Percentiles rank a stretch among this genome's conserved stretches.
These are phyloP conservation scores for Kwoniella botswanensis DNA, from an alignment of 768 basidiomycete species.

Conservation along the genomic window DNA sequence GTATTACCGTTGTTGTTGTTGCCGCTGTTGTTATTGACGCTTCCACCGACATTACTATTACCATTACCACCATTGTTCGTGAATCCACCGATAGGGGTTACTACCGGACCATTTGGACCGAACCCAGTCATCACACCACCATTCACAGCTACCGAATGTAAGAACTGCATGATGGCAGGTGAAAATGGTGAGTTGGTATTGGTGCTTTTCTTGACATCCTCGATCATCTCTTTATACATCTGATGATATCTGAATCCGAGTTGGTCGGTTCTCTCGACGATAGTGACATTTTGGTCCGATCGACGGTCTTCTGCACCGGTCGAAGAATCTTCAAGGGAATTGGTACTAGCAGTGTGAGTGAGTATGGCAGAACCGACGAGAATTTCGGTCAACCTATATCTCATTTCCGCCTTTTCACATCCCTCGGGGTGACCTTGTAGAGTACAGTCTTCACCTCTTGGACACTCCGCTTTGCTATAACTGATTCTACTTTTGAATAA, in stretches of 20 bases:
- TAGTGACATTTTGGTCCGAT: background rate
- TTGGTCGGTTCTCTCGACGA: background rate
- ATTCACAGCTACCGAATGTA: background rate
- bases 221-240: background rate
- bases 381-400: background rate
- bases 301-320: background rate
- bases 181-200: background rate
- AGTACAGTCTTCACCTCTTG: background rate
- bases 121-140: background rate
- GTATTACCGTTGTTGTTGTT: background rate
- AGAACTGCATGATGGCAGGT: background rate
- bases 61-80: background rate
- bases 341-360: background rate
- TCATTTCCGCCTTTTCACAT: background rate
- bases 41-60: background rate
- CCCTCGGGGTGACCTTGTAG: background rate
- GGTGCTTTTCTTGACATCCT: background rate
- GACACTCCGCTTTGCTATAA: background rate
- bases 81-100: background rate
- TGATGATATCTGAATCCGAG: background rate
- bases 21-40: background rate
- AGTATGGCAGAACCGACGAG: background rate
- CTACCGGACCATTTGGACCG: background rate
- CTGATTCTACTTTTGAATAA: background rate
- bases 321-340: background rate